Conservation (phyloP, 306 rosid genomes). For the Coriaria nepalensis region DNA sequence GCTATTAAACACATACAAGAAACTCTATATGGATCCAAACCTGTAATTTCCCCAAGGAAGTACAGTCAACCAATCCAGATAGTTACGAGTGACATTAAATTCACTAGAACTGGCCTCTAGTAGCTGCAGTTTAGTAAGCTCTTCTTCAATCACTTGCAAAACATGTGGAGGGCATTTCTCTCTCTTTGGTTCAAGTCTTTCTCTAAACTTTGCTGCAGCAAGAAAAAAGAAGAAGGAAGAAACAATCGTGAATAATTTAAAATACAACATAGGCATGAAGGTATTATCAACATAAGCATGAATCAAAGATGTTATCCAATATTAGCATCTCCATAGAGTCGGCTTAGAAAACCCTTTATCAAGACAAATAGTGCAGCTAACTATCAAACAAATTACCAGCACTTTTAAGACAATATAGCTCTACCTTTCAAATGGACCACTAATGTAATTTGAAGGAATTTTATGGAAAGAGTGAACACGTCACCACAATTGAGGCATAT, state of each 20-base stretch:
- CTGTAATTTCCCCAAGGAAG: slow-evolving; percentile 98
- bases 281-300: too few relatives aligned
- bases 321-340: too few relatives aligned
- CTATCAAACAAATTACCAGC: too few relatives aligned
- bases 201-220: slow-evolving; percentile 73
- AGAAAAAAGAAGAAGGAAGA: not conserved
- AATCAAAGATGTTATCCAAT: too few relatives aligned
- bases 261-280: not conserved
- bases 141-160: slow-evolving; percentile 94
- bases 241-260: not conserved
- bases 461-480: too few relatives aligned
- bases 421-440: too few relatives aligned
- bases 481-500: not conserved
- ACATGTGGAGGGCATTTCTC: slow-evolving; percentile 87
- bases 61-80: slow-evolving; percentile 96
- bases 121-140: slow-evolving; percentile 79
- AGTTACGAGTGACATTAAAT: slow-evolving; percentile 94
- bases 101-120: slow-evolving; percentile 98
- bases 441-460: too few relatives aligned
- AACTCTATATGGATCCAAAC: slow-evolving; percentile 18
- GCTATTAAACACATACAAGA: not conserved
- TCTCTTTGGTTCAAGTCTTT: slow-evolving; percentile 91
- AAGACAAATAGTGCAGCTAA: too few relatives aligned
- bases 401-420: too few relatives aligned
- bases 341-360: too few relatives aligned